Evolutionary conservation across 176 grass and related monocot genomes (phyloP), one percentile per base, ranked within the genome.

Genomic region (Guadua angustifolia): DNA sequence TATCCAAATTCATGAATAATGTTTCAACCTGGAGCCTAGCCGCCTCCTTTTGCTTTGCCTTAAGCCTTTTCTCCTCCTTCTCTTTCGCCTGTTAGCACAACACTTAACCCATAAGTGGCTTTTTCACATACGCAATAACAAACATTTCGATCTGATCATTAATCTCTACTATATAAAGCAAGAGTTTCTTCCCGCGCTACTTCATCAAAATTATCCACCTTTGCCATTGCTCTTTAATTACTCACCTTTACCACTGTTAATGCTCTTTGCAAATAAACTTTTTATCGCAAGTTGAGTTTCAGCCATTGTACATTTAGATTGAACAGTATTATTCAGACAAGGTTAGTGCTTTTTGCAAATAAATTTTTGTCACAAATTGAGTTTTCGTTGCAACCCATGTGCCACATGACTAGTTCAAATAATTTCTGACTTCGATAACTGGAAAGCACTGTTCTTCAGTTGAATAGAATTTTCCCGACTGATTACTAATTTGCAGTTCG

Each of bases 21-120:
- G 44, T 32, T 50, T n/a, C 56, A 78, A 92, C 93, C 85, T 90
- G 83, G 17, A 95, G 78, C 75, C 87, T 95, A 33, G 90, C 90
- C 15, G 83, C 86, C 71, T 92, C 90, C 66, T 95, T 95, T 75
- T 95, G 90, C 46, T 87, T 79, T 76, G 90, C 93, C 83, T 95
- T 95, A 24, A 90, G 85, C 32, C 88, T 95, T 74, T 92, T 95
- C 50, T 88, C 90, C 80, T 91, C 93, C 82, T 95, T 95, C 71
- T 88, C 85, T 73, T 86, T 92, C 45, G 90, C 93, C 93, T 95
- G 52, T 15, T 7, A 87, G 32, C 9, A 73, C 9, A n/a, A 40
- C 16, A 77, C 32, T 58, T 68, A 56, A 69, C 38, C 63, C 38
- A 58, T 22, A 10, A 58, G 21, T 22, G 21, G 11, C n/a, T 59